A percentile compares a stretch with the other conserved stretches of the same genome.
phyloP scores from a whole-genome alignment of 495 filamentous ascomycete genomes.

The Parmelia sp. region DNA sequence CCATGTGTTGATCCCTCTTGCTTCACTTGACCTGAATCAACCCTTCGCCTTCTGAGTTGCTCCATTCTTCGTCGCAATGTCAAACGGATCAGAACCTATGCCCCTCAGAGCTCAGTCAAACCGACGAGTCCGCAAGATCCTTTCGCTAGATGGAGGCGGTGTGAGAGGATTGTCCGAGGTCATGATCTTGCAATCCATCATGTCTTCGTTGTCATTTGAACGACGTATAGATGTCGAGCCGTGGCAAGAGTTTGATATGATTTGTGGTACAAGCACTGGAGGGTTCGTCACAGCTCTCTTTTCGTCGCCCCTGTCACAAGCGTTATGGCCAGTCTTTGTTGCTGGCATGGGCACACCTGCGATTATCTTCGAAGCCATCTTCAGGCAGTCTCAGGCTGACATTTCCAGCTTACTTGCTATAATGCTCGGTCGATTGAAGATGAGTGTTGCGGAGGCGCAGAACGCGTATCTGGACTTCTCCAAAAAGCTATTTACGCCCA shows the following conservation, averaged over 20 bases:
- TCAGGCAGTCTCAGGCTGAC: too few relatives aligned
- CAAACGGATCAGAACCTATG: too few relatives aligned
- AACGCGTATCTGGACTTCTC: constrained; percentile 36
- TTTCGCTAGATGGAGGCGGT: constrained; percentile 46
- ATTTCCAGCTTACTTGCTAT: constrained; percentile 34
- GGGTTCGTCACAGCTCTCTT: constrained; percentile 35
- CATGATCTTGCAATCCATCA: constrained; percentile 45
- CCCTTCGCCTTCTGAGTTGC: too few relatives aligned
- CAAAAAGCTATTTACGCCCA: constrained; percentile 36
- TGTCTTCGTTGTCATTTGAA: constrained; percentile 40
- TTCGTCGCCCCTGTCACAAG: too few relatives aligned
- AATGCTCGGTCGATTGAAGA: constrained; percentile 38
- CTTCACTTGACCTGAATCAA: too few relatives aligned
- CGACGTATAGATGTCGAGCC: constrained; percentile 39
- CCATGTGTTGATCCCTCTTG: too few relatives aligned
- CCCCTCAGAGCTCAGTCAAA: too few relatives aligned
- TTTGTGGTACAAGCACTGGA: constrained; percentile 39
- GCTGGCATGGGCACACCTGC: too few relatives aligned
- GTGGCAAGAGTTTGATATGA: constrained; percentile 44
- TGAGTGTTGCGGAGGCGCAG: constrained; percentile 45
- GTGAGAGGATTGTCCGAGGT: constrained; percentile 48
- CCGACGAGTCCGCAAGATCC: too few relatives aligned
- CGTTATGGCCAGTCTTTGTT: too few relatives aligned
- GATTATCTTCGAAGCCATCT: too few relatives aligned
- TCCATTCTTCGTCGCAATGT: too few relatives aligned